These are phyloP conservation scores for Apiotrichum sp. DNA, from an alignment of 1,284 basidiomycete species.

Conservation along the genomic window DNA sequence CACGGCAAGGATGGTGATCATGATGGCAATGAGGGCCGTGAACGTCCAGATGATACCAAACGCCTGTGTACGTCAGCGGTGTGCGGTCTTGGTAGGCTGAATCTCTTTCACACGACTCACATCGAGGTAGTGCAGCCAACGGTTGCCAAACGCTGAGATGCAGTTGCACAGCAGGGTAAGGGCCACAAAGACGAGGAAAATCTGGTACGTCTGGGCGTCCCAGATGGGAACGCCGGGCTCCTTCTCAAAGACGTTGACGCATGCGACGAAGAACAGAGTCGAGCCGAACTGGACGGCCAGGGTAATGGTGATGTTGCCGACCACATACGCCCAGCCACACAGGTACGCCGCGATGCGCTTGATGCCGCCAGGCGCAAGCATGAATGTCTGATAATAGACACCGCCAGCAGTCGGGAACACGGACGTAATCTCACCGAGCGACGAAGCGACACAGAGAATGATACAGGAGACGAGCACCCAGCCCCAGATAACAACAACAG, in stretches of 20 bases:
- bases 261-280: slow-evolving; percentile 31
- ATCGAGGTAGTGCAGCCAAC: slow-evolving; percentile 34
- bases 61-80: slow-evolving; percentile 10
- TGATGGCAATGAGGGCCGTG: slow-evolving; percentile 16
- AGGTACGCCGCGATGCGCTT: slow-evolving; percentile 45
- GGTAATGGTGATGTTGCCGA: slow-evolving; percentile 48
- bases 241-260: slow-evolving; percentile 18
- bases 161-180: slow-evolving; percentile 14
- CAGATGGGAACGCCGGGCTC: slow-evolving; percentile 12
- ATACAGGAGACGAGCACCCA: slow-evolving; percentile 48
- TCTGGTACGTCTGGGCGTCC: slow-evolving; percentile 20
- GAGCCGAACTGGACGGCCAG: slow-evolving; percentile 48
- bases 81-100: too few relatives aligned
- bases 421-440: slow-evolving; percentile 48
- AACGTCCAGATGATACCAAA: slow-evolving; percentile 31
- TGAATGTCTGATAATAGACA: slow-evolving; percentile 49
- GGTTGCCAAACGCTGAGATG: slow-evolving; percentile 34
- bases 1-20: slow-evolving; percentile 40
- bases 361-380: slow-evolving; percentile 39
- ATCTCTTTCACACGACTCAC: slow-evolving; percentile 5
- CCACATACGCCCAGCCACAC: slow-evolving; percentile 48
- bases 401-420: slow-evolving; percentile 47
- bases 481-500: slow-evolving; percentile 35
- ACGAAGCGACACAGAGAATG: slow-evolving; percentile 46
- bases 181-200: slow-evolving; percentile 13